Evolutionary conservation across 140 eudicot species (phyloP).

Genomic region (Senecio squalidus): DNA sequence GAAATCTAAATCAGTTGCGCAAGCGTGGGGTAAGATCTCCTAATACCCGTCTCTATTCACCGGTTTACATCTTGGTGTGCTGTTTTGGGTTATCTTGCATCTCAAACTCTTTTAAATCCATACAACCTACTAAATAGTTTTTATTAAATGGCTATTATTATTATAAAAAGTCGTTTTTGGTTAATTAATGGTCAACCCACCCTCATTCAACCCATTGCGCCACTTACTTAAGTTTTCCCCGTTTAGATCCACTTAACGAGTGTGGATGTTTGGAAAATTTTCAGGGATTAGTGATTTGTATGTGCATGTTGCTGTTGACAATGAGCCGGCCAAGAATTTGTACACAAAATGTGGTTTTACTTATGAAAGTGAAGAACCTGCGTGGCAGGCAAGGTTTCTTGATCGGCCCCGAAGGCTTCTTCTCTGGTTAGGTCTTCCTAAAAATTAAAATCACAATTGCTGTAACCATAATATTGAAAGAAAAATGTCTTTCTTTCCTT

Average conservation of each 20-base stretch:
- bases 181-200: no score
- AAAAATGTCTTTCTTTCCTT: no score
- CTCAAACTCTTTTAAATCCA: background rate
- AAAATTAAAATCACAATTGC: slow-evolving; percentile 1
- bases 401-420: slow-evolving; percentile 85
- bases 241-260: background rate
- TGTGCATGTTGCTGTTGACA: slow-evolving; percentile 96
- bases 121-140: background rate
- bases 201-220: no score
- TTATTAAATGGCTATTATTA: background rate
- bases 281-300: slow-evolving; percentile 90
- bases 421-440: slow-evolving; percentile 69
- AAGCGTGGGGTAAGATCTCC: slow-evolving; percentile 64
- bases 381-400: slow-evolving; percentile 85
- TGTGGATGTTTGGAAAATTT: slow-evolving; percentile 11
- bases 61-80: background rate
- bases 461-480: no score
- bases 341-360: slow-evolving; percentile 77
- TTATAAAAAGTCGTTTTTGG: background rate
- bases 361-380: slow-evolving; percentile 79
- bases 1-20: slow-evolving; percentile 62
- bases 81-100: background rate
- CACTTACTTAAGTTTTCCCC: background rate
- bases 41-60: background rate
- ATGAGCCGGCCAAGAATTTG: slow-evolving; percentile 71